These are phyloP conservation scores for Fragilaria crotonensis DNA, from an alignment of 108 stramenopile species.

Conservation along the genomic window DNA sequence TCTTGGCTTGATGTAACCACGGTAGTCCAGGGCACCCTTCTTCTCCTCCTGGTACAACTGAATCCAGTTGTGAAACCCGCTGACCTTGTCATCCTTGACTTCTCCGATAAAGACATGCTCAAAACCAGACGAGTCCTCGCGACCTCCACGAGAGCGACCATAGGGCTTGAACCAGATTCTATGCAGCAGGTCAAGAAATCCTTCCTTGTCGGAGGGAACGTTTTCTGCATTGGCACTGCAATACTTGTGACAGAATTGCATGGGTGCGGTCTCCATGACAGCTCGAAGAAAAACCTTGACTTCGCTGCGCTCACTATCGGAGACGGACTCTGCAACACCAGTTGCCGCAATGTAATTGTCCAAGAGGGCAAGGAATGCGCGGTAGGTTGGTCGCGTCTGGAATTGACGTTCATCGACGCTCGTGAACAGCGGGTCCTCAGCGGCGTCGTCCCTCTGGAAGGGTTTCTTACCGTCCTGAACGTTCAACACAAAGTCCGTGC, in stretches of 20 bases:
- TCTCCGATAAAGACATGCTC: conserved; percentile 95
- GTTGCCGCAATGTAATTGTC: conserved; percentile 74
- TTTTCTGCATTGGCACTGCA: conserved; percentile 33
- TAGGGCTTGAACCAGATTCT: conserved; percentile 88
- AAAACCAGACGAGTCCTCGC: conserved; percentile 78
- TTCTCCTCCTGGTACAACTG: conserved; percentile 83
- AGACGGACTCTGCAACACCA: conserved; percentile 55
- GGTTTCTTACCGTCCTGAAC: conserved; percentile 80
- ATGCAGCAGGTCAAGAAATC: conserved; percentile 56
- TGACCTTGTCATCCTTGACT: conserved; percentile 58
- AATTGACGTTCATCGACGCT: conserved; percentile 38
- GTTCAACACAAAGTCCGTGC: conserved; percentile 70
- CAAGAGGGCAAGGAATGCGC: conserved; percentile 62
- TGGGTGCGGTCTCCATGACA: conserved; percentile 76
- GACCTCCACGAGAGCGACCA: conserved; percentile 42
- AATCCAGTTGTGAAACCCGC: conserved; percentile 93
- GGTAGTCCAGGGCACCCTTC: conserved; percentile 74
- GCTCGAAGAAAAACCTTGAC: conserved; percentile 54
- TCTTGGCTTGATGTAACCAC: conserved; percentile 75
- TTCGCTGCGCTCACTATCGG: conserved; percentile 56
- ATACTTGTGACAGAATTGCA: conserved; percentile 88
- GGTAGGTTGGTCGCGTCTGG: conserved; percentile 65
- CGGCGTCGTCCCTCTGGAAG: conserved; percentile 68
- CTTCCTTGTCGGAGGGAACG: conserved; percentile 42
- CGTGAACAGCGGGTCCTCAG: conserved; percentile 74